A percentile compares a stretch with the other conserved stretches of the same genome.
Conservation (phyloP, 495 filamentous ascomycete genomes). For the Talaromyces wortmannii region DNA sequence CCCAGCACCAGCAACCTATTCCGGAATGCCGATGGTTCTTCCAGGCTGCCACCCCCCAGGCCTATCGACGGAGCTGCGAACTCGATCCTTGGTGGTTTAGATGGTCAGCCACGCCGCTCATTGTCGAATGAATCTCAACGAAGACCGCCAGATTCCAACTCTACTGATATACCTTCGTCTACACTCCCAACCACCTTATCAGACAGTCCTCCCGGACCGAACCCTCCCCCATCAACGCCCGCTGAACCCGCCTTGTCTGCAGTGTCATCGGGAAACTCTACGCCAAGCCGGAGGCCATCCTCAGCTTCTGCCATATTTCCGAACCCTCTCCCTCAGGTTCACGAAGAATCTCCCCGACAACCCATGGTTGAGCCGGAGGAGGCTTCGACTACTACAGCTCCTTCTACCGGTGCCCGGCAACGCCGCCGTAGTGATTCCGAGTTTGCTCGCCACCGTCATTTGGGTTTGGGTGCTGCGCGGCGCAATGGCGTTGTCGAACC, state of each 20-base stretch:
- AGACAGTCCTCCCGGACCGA: constrained; percentile 54
- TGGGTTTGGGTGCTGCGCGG: constrained; percentile 56
- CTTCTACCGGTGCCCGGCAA: constrained; percentile 31
- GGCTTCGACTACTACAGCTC: constrained; percentile 6
- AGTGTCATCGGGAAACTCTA: constrained; percentile 49
- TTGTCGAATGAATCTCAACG: constrained; percentile 5
- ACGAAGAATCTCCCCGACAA: constrained; percentile 27
- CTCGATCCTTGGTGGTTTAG: constrained; percentile 32
- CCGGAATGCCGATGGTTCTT: constrained; percentile 32
- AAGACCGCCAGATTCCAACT: constrained; percentile 11
- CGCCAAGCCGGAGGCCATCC: constrained; percentile 47
- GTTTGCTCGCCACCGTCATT: constrained; percentile 48
- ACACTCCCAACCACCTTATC: constrained; percentile 35
- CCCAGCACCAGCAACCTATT: constrained; percentile 21
- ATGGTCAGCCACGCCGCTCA: constrained; percentile 34
- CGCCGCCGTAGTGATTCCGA: constrained; percentile 58
- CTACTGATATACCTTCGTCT: constrained; percentile 24
- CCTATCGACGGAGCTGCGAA: constrained; percentile 39
- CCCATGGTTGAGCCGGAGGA: constrained; percentile 25
- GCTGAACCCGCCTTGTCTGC: constrained; percentile 55
- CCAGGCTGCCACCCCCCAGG: constrained; percentile 46
- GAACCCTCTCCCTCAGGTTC: constrained; percentile 23
- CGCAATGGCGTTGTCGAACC: constrained; percentile 64
- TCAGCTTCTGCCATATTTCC: constrained; percentile 42
- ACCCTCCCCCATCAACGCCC: constrained; percentile 63